phyloP scores from a whole-genome alignment of 176 grass and related monocot species.

The Elymus sibiricus region DNA sequence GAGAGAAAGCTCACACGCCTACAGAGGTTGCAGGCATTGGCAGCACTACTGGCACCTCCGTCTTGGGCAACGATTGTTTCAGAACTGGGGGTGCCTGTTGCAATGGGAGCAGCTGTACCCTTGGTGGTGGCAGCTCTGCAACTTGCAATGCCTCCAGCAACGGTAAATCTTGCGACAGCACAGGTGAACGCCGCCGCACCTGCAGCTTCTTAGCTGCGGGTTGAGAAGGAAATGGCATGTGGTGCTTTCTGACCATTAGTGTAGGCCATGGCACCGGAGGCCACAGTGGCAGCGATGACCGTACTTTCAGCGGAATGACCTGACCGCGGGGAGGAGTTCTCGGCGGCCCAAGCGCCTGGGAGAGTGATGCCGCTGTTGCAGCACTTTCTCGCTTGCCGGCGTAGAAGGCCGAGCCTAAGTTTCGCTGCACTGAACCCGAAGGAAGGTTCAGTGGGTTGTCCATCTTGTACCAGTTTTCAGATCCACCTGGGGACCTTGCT shows the following conservation, averaged over 20 bases:
- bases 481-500: neutral
- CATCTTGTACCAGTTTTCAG: conserved; percentile 8
- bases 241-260: neutral
- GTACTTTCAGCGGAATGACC: neutral
- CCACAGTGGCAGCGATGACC: neutral
- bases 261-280: neutral
- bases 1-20: neutral
- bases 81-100: neutral
- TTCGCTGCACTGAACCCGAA: neutral
- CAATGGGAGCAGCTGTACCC: neutral
- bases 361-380: neutral
- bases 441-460: neutral
- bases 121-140: neutral
- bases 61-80: neutral
- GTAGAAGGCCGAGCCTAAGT: neutral
- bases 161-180: neutral
- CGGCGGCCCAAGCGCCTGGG: neutral
- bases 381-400: conserved; percentile 10
- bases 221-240: neutral
- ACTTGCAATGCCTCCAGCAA: neutral
- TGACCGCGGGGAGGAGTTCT: neutral
- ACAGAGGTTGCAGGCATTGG: too few species aligned
- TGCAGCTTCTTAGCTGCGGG: conserved; percentile 21
- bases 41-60: neutral
- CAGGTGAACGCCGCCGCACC: neutral